Conservation (phyloP, 1,284 basidiomycete species). For the Sanghuangporus sanghuang region DNA sequence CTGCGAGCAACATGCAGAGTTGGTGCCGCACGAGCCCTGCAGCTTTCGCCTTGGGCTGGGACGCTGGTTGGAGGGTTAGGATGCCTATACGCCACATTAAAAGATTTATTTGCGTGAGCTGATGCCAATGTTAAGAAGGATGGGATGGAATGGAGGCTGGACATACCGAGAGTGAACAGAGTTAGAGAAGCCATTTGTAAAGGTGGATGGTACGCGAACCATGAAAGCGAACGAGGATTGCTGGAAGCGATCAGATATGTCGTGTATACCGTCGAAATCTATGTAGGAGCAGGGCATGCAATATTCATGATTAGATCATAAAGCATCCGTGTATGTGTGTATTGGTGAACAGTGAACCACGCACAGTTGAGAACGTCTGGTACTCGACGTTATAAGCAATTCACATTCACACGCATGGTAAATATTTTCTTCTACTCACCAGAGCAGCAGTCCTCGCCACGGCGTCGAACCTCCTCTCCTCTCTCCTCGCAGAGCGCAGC, state of each 20-base stretch:
- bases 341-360: neutral
- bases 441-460: conserved; percentile 34
- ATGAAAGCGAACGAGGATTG: conserved; percentile 42
- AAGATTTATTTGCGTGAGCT: neutral
- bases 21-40: conserved; percentile 64
- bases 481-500: conserved; percentile 25
- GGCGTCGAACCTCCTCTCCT: conserved; percentile 36
- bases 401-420: neutral
- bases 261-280: conserved; percentile 14
- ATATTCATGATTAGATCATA: neutral
- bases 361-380: neutral
- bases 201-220: conserved; percentile 63
- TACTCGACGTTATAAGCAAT: neutral
- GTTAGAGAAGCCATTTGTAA: conserved; percentile 52
- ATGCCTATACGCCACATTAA: conserved; percentile 40
- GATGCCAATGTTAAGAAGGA: neutral
- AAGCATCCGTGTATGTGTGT: neutral
- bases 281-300: neutral
- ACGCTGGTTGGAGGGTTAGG: conserved; percentile 69
- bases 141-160: neutral
- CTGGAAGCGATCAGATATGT: conserved; percentile 37
- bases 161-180: conserved; percentile 54
- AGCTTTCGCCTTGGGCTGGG: conserved; percentile 57
- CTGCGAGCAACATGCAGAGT: conserved; percentile 45
- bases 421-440: conserved; percentile 26